Base-by-base conservation (phyloP, 2,329 filamentous ascomycete species). In the Acrocalymma vagum region DNA sequence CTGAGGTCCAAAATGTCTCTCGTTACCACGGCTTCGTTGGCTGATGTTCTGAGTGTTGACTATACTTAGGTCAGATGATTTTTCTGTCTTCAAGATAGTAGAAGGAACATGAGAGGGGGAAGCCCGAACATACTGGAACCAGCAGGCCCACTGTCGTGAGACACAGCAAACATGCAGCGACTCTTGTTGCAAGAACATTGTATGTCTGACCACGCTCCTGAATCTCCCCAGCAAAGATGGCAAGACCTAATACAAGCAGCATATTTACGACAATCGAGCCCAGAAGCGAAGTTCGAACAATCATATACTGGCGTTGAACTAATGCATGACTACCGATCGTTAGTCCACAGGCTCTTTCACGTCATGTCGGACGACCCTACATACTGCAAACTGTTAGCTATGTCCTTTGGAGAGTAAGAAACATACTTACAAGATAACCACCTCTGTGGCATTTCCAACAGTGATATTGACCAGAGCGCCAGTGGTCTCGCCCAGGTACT, bases 201-300 rank as follows among this genome's bases (percentile, higher is more conserved):
- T 95, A 95, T 63, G 81, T 84, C 65, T 95, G 91, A 62, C 92
- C 86, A 79, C 66, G 30, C 88, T 82, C 42, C 85, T 83, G 50
- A 90, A 68, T 5, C 87, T 88, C 29, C 86, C 90, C 52, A 86
- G 86, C 73, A 92, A 92, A 76, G 90, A 95, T 49, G 69, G 85
- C 93, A 80, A 90, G 92, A 36, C 89, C 90, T 76, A 94, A 77
- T 34, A 95, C 88, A 9, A 95, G 80, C 2, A 95, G 79, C 38
- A 95, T 71, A 64, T 95, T 95, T 28, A 89, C 94, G 13, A 95
- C 75, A 60, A 95, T 94, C 64, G 85, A 90, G 31, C 91, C 91
- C 40, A 95, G 87, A 15, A 95, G 76, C 0, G 90, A 95, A 0
- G 90, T 94, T 66, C 95, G 88, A 1, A 95, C 90, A 47, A 96